phyloP scores from a whole-genome alignment of 2,329 filamentous ascomycete species.

The Neonectria magnoliae region DNA sequence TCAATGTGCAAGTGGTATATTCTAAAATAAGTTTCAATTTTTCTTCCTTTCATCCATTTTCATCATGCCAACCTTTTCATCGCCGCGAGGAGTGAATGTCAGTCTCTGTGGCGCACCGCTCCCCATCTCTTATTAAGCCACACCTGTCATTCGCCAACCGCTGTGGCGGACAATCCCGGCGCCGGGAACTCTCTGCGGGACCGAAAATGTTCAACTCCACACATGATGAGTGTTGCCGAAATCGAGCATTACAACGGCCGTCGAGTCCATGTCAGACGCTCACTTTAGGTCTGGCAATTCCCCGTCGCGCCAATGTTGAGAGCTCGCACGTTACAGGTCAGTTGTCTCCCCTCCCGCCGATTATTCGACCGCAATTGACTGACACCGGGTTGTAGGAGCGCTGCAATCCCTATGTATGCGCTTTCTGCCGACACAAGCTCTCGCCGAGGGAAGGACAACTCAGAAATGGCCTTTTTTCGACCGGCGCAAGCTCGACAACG shows the following conservation, averaged over 20 bases:
- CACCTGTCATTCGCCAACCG: background rate
- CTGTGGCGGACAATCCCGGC: slow-evolving; percentile 39
- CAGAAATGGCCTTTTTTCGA: slow-evolving; percentile 29
- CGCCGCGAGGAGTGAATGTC: background rate
- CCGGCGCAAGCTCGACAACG: slow-evolving; percentile 22
- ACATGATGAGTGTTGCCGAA: slow-evolving; percentile 17
- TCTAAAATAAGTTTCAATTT: background rate
- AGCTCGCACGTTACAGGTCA: slow-evolving; percentile 53
- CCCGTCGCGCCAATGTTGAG: slow-evolving; percentile 53
- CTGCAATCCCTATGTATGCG: slow-evolving; percentile 53
- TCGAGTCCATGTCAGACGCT: slow-evolving; percentile 35
- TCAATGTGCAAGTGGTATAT: background rate
- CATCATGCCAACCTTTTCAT: background rate
- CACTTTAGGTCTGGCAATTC: slow-evolving; percentile 31
- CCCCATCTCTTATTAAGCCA: background rate
- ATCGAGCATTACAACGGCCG: slow-evolving; percentile 22
- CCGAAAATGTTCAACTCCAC: slow-evolving; percentile 35
- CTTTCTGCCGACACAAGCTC: slow-evolving; percentile 50
- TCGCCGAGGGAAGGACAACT: slow-evolving; percentile 30
- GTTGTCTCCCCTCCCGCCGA: slow-evolving; percentile 14
- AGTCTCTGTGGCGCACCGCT: slow-evolving; percentile 1
- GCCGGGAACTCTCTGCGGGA: slow-evolving; percentile 23
- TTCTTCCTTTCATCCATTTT: background rate
- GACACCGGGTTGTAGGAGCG: slow-evolving; percentile 44
- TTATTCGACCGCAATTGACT: slow-evolving; percentile 5